Conservation (phyloP, 2,329 filamentous ascomycete genomes). For the Coniochaeta prunicola region DNA sequence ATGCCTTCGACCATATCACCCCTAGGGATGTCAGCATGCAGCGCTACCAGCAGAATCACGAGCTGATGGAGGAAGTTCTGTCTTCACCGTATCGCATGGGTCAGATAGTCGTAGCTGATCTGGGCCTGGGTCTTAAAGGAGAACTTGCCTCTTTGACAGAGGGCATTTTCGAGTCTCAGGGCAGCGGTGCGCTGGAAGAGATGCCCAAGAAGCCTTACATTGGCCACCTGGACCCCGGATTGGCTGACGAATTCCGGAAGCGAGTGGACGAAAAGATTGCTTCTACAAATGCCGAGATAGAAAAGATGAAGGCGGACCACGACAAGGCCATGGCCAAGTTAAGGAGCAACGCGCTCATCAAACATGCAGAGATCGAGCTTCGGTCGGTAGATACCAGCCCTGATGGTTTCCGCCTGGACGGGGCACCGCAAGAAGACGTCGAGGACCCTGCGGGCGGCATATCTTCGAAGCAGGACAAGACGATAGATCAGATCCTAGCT, state of each 20-base stretch:
- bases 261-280: slow-evolving; percentile 66
- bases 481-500: slow-evolving; percentile 65
- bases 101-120: slow-evolving; percentile 79
- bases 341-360: slow-evolving; percentile 61
- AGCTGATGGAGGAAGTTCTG: slow-evolving; percentile 98
- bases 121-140: slow-evolving; percentile 79
- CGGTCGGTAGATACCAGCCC: slow-evolving; percentile 52
- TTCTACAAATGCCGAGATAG: slow-evolving; percentile 72
- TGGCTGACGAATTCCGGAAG: slow-evolving; percentile 77
- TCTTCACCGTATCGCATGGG: slow-evolving; percentile 80
- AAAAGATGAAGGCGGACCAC: slow-evolving; percentile 75
- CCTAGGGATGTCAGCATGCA: slow-evolving; percentile 82
- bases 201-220: slow-evolving; percentile 52
- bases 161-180: slow-evolving; percentile 69
- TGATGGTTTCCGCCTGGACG: slow-evolving; percentile 39
- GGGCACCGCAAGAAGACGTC: slow-evolving; percentile 50
- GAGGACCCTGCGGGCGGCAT: slow-evolving; percentile 37
- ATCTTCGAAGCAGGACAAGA: slow-evolving; percentile 36
- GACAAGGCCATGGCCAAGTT: slow-evolving; percentile 68
- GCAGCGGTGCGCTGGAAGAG: slow-evolving; percentile 36
- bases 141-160: slow-evolving; percentile 75
- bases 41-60: slow-evolving; percentile 89
- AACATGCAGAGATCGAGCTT: slow-evolving; percentile 69
- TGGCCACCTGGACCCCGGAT: slow-evolving; percentile 63
- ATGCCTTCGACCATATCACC: slow-evolving; percentile 83